Evolutionary conservation across 2,329 filamentous ascomycete species (phyloP).

Genomic region (Sporothrix humicola): DNA sequence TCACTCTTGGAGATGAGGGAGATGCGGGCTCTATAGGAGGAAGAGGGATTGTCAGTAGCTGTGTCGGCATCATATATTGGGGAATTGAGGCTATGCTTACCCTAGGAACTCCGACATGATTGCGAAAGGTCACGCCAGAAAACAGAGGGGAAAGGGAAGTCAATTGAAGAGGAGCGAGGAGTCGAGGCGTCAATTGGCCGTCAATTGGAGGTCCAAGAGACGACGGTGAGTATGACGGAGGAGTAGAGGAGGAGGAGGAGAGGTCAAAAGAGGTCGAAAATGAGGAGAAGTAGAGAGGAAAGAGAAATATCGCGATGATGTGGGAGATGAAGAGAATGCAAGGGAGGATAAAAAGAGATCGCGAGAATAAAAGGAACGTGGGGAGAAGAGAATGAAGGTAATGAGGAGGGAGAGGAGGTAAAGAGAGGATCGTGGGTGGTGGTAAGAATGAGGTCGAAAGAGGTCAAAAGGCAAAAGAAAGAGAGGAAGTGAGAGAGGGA

Average conservation of each 20-base stretch:
- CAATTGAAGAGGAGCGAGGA: background rate
- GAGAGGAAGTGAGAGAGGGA: background rate
- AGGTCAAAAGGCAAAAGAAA: background rate
- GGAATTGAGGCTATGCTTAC: conserved; percentile 28
- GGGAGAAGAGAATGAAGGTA: background rate
- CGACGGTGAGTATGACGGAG: background rate
- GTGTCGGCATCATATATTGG: background rate
- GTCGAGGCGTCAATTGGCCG: background rate
- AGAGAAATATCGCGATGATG: background rate
- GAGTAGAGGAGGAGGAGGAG: background rate
- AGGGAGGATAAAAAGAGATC: background rate
- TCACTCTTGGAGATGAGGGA: conserved; percentile 39
- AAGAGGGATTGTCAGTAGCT: background rate
- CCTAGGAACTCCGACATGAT: conserved; percentile 39
- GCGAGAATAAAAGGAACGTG: background rate
- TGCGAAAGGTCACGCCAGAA: background rate
- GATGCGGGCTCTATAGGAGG: conserved; percentile 36
- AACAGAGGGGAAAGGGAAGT: background rate
- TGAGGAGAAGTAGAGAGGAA: background rate
- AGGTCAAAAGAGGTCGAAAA: background rate
- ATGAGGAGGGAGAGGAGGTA: background rate
- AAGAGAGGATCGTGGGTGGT: background rate
- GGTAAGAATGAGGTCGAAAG: conserved; percentile 12
- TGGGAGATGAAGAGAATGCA: too few species aligned
- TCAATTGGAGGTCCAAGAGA: background rate